phyloP scores from a whole-genome alignment of 2,329 filamentous ascomycete species.

The Colletotrichum eleusines region DNA sequence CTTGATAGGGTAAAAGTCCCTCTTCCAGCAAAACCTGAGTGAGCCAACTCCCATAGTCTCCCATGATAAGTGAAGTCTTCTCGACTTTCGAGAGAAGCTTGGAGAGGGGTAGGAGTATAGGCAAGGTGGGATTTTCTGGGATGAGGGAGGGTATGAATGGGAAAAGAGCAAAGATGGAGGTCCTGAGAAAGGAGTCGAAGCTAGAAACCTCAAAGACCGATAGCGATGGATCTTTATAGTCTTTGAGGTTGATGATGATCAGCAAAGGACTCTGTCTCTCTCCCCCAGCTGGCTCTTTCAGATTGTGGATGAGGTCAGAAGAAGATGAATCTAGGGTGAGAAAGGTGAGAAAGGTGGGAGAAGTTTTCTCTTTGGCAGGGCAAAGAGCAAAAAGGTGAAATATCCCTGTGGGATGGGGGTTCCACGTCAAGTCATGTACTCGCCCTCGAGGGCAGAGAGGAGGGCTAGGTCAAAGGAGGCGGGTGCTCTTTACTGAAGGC shows the following conservation, averaged over 20 bases:
- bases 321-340: neutral
- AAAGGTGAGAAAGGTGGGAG: neutral
- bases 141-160: neutral
- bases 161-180: no score
- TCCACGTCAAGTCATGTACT: neutral
- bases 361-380: neutral
- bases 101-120: no score
- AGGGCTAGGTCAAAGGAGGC: conserved; percentile 2
- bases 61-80: neutral
- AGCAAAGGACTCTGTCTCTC: neutral
- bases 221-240: neutral
- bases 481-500: conserved; percentile 1
- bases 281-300: neutral
- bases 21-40: neutral
- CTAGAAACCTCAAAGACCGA: neutral
- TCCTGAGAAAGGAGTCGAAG: neutral
- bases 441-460: neutral
- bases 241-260: neutral
- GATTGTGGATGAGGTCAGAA: neutral
- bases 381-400: neutral
- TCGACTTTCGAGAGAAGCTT: neutral
- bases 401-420: neutral
- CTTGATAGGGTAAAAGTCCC: neutral
- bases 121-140: no score
- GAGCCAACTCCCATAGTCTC: neutral